Conservation (phyloP, 108 stramenopile species). For the Aurantiochytrium sp. region DNA sequence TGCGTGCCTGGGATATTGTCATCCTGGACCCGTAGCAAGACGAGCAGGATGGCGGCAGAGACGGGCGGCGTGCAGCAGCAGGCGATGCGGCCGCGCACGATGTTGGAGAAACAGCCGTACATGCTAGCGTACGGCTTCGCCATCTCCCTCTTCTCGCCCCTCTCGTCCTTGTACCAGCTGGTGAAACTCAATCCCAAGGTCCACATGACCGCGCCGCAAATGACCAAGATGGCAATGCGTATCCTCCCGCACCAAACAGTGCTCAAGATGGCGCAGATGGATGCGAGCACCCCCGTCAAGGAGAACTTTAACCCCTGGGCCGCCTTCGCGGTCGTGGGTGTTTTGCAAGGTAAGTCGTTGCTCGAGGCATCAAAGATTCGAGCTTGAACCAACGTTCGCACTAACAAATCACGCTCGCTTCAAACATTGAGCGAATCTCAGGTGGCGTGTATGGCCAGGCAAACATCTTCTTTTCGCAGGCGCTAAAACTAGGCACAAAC, state of each 20-base stretch:
- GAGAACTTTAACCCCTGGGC: slow-evolving; percentile 41
- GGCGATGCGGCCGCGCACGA: slow-evolving; percentile 25
- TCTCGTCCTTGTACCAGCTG: slow-evolving; percentile 31
- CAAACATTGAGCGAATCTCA: background rate
- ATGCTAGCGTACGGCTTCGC: slow-evolving; percentile 33
- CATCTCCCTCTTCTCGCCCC: slow-evolving; percentile 30
- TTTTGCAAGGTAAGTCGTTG: slow-evolving; percentile 23
- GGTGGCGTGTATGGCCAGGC: slow-evolving; percentile 38
- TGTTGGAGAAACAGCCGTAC: slow-evolving; percentile 31
- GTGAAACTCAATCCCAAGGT: slow-evolving; percentile 23
- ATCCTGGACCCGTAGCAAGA: too few species aligned
- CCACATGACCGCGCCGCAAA: background rate
- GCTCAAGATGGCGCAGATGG: slow-evolving; percentile 37
- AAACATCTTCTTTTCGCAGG: slow-evolving; percentile 34
- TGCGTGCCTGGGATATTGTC: too few species aligned
- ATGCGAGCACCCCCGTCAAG: slow-evolving; percentile 34
- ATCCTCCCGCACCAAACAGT: slow-evolving; percentile 36
- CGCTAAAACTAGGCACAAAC: slow-evolving; percentile 23
- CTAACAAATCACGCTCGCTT: too few species aligned
- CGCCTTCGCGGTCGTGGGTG: slow-evolving; percentile 38
- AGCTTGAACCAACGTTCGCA: too few species aligned
- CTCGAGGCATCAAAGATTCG: background rate
- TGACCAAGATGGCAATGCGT: background rate
- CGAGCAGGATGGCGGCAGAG: background rate
- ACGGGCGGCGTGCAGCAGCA: background rate